phyloP scores from a whole-genome alignment of 2,329 filamentous ascomycete genomes.

The Alternaria sp. region DNA sequence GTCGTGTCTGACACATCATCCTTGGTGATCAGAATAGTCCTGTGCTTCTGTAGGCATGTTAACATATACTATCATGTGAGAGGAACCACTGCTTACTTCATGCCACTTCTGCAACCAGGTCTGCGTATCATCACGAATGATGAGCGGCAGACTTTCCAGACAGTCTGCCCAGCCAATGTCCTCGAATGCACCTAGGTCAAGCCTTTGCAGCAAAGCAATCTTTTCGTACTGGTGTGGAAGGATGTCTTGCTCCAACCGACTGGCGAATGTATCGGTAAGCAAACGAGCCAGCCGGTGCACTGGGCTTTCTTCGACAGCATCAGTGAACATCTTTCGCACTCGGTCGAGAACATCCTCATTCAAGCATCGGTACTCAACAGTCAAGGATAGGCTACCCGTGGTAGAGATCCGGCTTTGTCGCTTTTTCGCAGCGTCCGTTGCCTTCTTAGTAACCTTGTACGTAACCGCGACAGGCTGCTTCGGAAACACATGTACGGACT shows the following conservation, averaged over 20 bases:
- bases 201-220: conserved; percentile 62
- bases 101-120: conserved; percentile 68
- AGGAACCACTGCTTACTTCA: conserved; percentile 50
- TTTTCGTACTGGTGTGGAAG: conserved; percentile 62
- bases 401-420: conserved; percentile 43
- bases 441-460: conserved; percentile 76
- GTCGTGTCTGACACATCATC: conserved; percentile 6
- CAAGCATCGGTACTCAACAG: conserved; percentile 78
- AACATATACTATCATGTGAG: conserved; percentile 10
- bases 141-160: conserved; percentile 60
- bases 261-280: conserved; percentile 61
- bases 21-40: conserved; percentile 32
- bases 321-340: conserved; percentile 57
- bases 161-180: conserved; percentile 64
- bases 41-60: conserved; percentile 36
- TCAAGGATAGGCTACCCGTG: conserved; percentile 66
- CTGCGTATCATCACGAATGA: conserved; percentile 55
- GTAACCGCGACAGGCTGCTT: conserved; percentile 83
- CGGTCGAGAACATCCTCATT: conserved; percentile 73
- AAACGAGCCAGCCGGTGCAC: conserved; percentile 60
- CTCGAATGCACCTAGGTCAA: conserved; percentile 62
- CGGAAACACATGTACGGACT: conserved; percentile 72
- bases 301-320: conserved; percentile 58
- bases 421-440: conserved; percentile 34
- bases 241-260: conserved; percentile 57